Base-by-base conservation (phyloP, 176 grass and related monocot species). In the Areca catechu region DNA sequence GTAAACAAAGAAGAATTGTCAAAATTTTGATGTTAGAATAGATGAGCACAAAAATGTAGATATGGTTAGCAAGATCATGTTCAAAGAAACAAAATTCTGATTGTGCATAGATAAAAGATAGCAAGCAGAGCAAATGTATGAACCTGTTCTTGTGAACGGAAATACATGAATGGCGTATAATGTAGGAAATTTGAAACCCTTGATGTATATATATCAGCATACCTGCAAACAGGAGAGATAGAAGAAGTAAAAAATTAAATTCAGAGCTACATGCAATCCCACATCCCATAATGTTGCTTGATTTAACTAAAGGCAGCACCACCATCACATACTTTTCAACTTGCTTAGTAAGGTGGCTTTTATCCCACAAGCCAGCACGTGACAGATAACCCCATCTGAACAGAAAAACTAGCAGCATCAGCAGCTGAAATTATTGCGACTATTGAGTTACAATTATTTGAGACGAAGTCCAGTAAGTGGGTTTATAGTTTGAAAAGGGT, bases 91-190 rank as follows among this genome's bases (percentile, higher is more conserved):
- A 18, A 55, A 20, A 5, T 4, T 56, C 9, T 53, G 21, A 70
- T 68, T 43, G n/a, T 22, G 7, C 20, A 63, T 65, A 68, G 48
- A 17, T 76, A 59, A 51, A 21, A 34, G 30, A 17, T 0, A 43
- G 63, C 1, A 17, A 67, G 12, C 54, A 59, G 22, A 51, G 62
- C 22, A 53, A 60, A 66, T 16, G 49, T 54, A 60, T 65, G 19
- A 69, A 95, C 90, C 90, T 95, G 90, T 78, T 95, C 90, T 59
- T 89, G 90, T 58, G 86, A 90, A 48, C 66, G 80, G 74, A 96
- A 96, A 71, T 96, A 96, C 91, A 90, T 90, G 72, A 96, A 96
- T 64, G 91, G 91, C 21, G 91, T 96, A 67, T 96, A 96, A 14
- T 82, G 83, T 64, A 96, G 77, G 68, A 96, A 96, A 81, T 96